Percentiles rank a stretch among this genome's conserved stretches.
phyloP scores from a whole-genome alignment of 108 stramenopile genomes.

The Skeletonema potamos region DNA sequence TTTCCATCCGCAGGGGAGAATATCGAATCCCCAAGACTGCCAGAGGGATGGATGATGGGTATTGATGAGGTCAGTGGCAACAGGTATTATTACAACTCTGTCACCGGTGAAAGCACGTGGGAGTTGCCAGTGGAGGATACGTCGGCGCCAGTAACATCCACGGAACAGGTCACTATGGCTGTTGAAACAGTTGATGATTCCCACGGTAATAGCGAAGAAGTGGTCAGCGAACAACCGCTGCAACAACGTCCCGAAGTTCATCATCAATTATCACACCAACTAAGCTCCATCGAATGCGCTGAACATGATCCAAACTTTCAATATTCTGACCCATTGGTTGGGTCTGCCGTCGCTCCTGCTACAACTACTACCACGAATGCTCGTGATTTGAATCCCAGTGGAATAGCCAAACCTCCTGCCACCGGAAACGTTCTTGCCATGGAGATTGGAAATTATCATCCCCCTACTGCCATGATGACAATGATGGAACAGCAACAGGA shows the following conservation, averaged over 20 bases:
- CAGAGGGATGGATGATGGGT: background rate
- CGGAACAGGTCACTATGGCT: background rate
- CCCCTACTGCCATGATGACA: background rate
- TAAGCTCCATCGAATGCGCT: slow-evolving; percentile 6
- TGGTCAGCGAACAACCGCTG: background rate
- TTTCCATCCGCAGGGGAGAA: background rate
- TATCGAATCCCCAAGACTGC: background rate
- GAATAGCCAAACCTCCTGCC: background rate
- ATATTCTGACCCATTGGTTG: slow-evolving; percentile 8
- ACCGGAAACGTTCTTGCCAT: background rate
- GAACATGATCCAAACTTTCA: slow-evolving; percentile 2
- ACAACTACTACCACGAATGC: background rate
- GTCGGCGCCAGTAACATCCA: background rate
- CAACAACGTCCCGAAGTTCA: slow-evolving; percentile 10
- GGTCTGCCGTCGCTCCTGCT: background rate
- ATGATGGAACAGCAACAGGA: background rate
- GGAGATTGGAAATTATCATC: background rate
- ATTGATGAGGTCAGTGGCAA: too few relatives aligned
- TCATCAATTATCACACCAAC: slow-evolving; percentile 6
- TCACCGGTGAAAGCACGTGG: slow-evolving; percentile 66
- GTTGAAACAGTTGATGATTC: background rate
- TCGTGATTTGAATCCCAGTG: background rate
- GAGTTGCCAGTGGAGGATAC: slow-evolving; percentile 14
- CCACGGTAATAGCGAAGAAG: background rate
- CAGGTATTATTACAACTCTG: slow-evolving; percentile 63